Percentiles rank a stretch among this genome's conserved stretches.
Evolutionary conservation across 352 stramenopile genomes (phyloP).

Genomic region (Globisporangium polare): DNA sequence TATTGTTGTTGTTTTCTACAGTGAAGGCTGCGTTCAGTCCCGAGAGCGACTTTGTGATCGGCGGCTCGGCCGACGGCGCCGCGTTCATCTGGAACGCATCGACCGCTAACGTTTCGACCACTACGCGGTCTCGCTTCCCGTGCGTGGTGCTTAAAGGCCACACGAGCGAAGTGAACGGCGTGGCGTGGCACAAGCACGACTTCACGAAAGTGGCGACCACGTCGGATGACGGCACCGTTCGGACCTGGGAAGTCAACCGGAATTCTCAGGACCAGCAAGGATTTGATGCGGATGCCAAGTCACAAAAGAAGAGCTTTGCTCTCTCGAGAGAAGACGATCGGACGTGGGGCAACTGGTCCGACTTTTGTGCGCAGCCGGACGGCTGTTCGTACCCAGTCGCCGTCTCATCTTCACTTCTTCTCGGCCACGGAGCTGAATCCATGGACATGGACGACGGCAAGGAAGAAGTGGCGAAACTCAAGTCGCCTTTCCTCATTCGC

Average conservation of each 20-base stretch:
- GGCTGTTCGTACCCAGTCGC: slow-evolving; percentile 12
- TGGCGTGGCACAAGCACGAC: slow-evolving; percentile 49
- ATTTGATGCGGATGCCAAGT: not conserved
- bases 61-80: slow-evolving; percentile 43
- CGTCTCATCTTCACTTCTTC: slow-evolving; percentile 7
- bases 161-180: slow-evolving; percentile 58
- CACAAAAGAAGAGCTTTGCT: not conserved
- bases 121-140: slow-evolving; percentile 17
- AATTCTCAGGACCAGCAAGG: not conserved
- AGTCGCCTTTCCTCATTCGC: slow-evolving; percentile 24
- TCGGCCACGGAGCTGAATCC: slow-evolving; percentile 1
- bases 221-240: slow-evolving; percentile 66
- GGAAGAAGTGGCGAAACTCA: slow-evolving; percentile 5
- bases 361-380: slow-evolving; percentile 15
- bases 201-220: slow-evolving; percentile 48
- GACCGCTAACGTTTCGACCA: not conserved
- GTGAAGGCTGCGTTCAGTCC: slow-evolving; percentile 57
- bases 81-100: slow-evolving; percentile 59
- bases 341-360: slow-evolving; percentile 18
- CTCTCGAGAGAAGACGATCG: slow-evolving; percentile 4
- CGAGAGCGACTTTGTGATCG: slow-evolving; percentile 54
- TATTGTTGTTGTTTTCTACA: slow-evolving; percentile 6
- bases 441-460: slow-evolving; percentile 7
- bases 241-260: slow-evolving; percentile 25
- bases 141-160: slow-evolving; percentile 55